phyloP scores from a whole-genome alignment of 1,284 basidiomycete genomes.

The Xanthoconium separans region DNA sequence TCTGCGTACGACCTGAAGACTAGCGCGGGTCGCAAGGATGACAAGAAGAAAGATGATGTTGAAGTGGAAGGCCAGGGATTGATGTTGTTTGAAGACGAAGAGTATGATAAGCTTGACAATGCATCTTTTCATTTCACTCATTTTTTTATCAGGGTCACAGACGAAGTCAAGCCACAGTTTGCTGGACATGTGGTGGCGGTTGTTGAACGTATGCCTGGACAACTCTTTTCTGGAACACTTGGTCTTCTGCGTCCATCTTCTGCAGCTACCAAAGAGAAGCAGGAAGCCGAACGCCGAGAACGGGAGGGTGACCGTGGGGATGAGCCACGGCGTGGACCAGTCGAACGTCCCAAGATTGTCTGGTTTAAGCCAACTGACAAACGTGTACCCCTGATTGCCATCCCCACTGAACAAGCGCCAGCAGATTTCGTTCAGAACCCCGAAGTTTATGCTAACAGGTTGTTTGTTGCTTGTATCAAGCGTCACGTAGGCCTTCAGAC shows the following conservation, averaged over 20 bases:
- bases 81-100: conserved; percentile 96
- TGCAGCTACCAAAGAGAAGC: conserved; percentile 98
- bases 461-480: conserved; percentile 99
- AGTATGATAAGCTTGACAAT: conserved; percentile 49
- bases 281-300: conserved; percentile 95
- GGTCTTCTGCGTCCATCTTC: conserved; percentile 95
- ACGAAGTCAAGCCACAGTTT: conserved; percentile 93
- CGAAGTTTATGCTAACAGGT: conserved; percentile 84
- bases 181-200: conserved; percentile 98
- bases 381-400: conserved; percentile 97
- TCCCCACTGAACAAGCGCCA: conserved; percentile 99
- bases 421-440: conserved; percentile 95
- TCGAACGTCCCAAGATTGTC: conserved; percentile 96
- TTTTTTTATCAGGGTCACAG: conserved; percentile 70
- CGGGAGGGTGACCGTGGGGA: conserved; percentile 90
- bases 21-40: conserved; percentile 80
- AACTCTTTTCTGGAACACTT: conserved; percentile 96
- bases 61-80: conserved; percentile 99
- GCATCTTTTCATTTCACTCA: conserved; percentile 6
- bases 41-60: conserved; percentile 99
- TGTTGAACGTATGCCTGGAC: conserved; percentile 97
- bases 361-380: conserved; percentile 99
- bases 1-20: conserved; percentile 85
- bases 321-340: conserved; percentile 69
- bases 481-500: conserved; percentile 64